Percentiles rank a stretch among this genome's conserved stretches.
phyloP scores from a whole-genome alignment of 2,329 filamentous ascomycete genomes.

The Cyphellophora attinorum region DNA sequence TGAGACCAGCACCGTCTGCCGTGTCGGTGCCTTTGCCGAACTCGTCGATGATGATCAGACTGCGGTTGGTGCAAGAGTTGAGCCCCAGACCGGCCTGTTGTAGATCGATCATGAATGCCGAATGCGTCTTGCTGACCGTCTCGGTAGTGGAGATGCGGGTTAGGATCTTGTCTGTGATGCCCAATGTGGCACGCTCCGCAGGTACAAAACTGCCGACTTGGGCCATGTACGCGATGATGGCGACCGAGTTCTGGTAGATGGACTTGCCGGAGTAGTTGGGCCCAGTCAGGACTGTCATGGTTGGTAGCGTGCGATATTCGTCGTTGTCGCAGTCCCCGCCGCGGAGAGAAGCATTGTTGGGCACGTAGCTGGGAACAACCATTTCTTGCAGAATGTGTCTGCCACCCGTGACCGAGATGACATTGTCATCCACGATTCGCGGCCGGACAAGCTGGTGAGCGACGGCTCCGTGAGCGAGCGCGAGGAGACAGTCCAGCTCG shows the following conservation, averaged over 20 bases:
- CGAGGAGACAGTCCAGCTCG: conserved; percentile 73
- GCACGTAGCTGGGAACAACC: conserved; percentile 67
- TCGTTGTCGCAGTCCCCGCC: conserved; percentile 40
- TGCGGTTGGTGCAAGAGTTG: conserved; percentile 63
- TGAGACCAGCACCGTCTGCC: conserved; percentile 53
- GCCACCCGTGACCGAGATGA: conserved; percentile 66
- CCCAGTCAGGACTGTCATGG: conserved; percentile 73
- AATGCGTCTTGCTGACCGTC: conserved; percentile 55
- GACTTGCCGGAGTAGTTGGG: conserved; percentile 97
- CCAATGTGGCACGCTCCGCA: conserved; percentile 64
- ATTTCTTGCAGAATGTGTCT: conserved; percentile 79
- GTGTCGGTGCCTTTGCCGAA: conserved; percentile 63
- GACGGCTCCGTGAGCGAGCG: conserved; percentile 66
- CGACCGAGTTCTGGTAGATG: conserved; percentile 87
- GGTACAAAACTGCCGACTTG: conserved; percentile 91
- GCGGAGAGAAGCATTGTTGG: conserved; percentile 65
- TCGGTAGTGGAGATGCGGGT: conserved; percentile 72
- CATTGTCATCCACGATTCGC: conserved; percentile 57
- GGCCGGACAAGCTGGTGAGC: conserved; percentile 65
- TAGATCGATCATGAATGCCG: conserved; percentile 70
- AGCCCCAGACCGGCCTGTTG: conserved; percentile 75
- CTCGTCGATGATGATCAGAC: conserved; percentile 83
- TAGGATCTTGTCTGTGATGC: conserved; percentile 85
- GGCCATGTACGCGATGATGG: conserved; percentile 81
- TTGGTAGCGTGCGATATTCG: conserved; percentile 33